phyloP scores from a whole-genome alignment of 2,329 filamentous ascomycete species.

The Graphiopsis chlorocephala region DNA sequence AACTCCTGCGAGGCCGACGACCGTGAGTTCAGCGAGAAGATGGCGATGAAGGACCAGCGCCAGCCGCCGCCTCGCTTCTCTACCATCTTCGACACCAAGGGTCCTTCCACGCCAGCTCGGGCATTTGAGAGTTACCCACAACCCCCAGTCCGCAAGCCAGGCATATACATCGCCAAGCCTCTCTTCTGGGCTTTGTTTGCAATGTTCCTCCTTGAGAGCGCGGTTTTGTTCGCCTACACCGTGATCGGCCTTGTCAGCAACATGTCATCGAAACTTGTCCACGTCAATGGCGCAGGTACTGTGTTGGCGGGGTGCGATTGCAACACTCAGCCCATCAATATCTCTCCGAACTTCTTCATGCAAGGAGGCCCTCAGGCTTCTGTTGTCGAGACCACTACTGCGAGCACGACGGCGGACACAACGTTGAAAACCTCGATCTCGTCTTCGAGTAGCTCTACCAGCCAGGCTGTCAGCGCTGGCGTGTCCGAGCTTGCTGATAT shows the following conservation, averaged over 20 bases:
- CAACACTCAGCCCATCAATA: slow-evolving; percentile 29
- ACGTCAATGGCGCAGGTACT: slow-evolving; percentile 12
- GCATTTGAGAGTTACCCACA: slow-evolving; percentile 29
- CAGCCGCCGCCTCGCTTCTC: slow-evolving; percentile 32
- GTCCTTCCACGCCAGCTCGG: slow-evolving; percentile 19
- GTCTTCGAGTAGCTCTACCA: background rate
- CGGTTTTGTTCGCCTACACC: slow-evolving; percentile 38
- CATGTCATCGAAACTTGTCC: slow-evolving; percentile 28
- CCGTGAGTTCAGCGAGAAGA: slow-evolving; percentile 26
- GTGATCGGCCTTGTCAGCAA: slow-evolving; percentile 38
- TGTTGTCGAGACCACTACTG: background rate
- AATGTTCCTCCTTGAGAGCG: slow-evolving; percentile 35
- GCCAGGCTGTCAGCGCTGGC: background rate
- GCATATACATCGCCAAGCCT: slow-evolving; percentile 33
- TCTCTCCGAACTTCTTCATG: slow-evolving; percentile 33
- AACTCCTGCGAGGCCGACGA: slow-evolving; percentile 18
- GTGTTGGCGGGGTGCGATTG: slow-evolving; percentile 21
- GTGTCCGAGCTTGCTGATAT: background rate
- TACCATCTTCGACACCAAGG: slow-evolving; percentile 27
- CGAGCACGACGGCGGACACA: background rate
- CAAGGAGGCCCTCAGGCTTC: background rate
- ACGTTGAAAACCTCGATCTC: background rate
- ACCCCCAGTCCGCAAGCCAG: slow-evolving; percentile 25
- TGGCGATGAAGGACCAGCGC: slow-evolving; percentile 13
- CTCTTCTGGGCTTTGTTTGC: slow-evolving; percentile 34